A percentile compares a stretch with the other conserved stretches of the same genome.
Evolutionary conservation across 495 filamentous ascomycete species (phyloP).

Genomic region (Aspergillus indologenus): DNA sequence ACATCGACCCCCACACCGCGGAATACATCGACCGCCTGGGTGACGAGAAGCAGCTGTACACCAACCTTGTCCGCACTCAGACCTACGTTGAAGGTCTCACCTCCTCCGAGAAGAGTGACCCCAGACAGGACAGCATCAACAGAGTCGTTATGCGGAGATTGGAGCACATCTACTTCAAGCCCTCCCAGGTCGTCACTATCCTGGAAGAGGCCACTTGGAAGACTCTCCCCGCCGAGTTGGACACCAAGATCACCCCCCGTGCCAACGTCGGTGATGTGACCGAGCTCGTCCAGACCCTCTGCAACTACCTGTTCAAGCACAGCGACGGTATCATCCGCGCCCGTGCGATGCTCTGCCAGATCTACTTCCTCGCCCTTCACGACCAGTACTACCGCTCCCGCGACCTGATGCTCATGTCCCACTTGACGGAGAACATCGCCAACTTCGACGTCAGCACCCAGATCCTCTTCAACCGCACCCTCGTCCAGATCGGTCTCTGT

Average conservation of each 20-base stretch:
- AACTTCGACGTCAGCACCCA: constrained; percentile 95
- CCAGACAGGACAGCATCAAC: constrained; percentile 79
- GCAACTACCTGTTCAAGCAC: constrained; percentile 90
- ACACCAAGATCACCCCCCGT: constrained; percentile 79
- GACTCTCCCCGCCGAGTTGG: constrained; percentile 63
- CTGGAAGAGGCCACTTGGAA: constrained; percentile 93
- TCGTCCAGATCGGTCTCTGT: constrained; percentile 97
- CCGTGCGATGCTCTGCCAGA: constrained; percentile 95
- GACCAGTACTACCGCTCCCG: constrained; percentile 96
- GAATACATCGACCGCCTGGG: constrained; percentile 95
- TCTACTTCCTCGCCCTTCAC: constrained; percentile 96
- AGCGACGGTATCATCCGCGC: constrained; percentile 94
- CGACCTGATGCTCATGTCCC: constrained; percentile 99
- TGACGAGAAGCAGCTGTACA: constrained; percentile 90
- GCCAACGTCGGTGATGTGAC: constrained; percentile 58
- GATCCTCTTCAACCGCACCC: constrained; percentile 97
- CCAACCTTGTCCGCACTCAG: constrained; percentile 78
- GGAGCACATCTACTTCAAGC: constrained; percentile 99
- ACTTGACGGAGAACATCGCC: constrained; percentile 91
- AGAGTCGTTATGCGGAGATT: constrained; percentile 88
- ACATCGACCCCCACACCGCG: constrained; percentile 96
- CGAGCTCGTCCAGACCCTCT: constrained; percentile 78
- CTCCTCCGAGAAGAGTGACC: constrained; percentile 66
- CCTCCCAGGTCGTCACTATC: constrained; percentile 85
- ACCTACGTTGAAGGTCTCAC: constrained; percentile 81